Conservation (phyloP, 1,284 basidiomycete species). For the Ganoderma lucidum region DNA sequence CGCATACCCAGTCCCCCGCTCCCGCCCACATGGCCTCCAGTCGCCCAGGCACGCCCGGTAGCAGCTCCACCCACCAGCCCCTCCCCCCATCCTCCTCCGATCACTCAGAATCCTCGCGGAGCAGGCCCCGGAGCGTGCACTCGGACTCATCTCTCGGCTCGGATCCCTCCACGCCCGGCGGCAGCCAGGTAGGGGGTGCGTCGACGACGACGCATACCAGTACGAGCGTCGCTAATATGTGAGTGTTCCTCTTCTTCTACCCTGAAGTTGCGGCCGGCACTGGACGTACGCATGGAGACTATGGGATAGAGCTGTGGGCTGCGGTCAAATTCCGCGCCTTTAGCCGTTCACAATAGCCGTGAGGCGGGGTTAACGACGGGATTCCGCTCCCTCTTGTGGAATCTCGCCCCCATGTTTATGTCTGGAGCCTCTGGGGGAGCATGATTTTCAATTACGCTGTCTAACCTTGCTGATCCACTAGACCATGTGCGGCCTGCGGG, state of each 20-base stretch:
- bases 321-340: not conserved
- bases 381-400: not conserved
- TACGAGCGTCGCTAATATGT: conserved; percentile 42
- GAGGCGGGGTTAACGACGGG: not conserved
- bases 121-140: conserved; percentile 50
- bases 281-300: not conserved
- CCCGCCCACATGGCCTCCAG: conserved; percentile 59
- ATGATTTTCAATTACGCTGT: conserved; percentile 21
- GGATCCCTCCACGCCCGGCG: conserved; percentile 51
- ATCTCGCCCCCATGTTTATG: not conserved
- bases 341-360: conserved; percentile 43
- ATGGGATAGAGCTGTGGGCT: not conserved
- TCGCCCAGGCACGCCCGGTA: conserved; percentile 61
- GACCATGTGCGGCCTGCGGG: conserved; percentile 77
- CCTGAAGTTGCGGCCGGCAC: conserved; percentile 40
- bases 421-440: not conserved
- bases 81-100: conserved; percentile 59
- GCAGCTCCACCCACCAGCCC: conserved; percentile 50
- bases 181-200: conserved; percentile 54
- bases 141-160: conserved; percentile 61
- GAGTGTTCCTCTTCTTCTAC: conserved; percentile 30
- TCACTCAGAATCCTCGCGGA: conserved; percentile 52
- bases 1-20: conserved; percentile 50
- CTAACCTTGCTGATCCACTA: conserved; percentile 41
- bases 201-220: conserved; percentile 53